Percentiles rank a stretch among this genome's conserved stretches.
Evolutionary conservation across 2,329 filamentous ascomycete species (phyloP).

Genomic region (Xylaria sp.): DNA sequence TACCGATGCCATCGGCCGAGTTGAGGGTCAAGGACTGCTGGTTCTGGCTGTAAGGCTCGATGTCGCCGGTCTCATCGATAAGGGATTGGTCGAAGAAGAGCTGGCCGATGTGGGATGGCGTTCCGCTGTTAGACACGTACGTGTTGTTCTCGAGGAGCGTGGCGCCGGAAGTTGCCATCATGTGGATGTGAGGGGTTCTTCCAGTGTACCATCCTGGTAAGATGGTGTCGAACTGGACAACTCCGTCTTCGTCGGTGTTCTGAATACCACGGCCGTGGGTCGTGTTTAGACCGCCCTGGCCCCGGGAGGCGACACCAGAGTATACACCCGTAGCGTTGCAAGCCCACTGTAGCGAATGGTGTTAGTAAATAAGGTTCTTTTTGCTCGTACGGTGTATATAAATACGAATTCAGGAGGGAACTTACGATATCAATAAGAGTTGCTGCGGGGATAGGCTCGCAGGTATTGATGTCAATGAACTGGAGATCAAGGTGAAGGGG

Average conservation of each 20-base stretch:
- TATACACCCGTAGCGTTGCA: conserved; percentile 56
- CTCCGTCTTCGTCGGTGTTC: conserved; percentile 50
- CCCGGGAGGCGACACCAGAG: conserved; percentile 47
- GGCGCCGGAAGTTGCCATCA: conserved; percentile 44
- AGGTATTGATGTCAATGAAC: conserved; percentile 53
- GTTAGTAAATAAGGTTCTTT: conserved; percentile 7
- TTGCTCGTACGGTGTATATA: no score
- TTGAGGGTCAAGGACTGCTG: conserved; percentile 59
- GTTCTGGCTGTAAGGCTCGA: conserved; percentile 57
- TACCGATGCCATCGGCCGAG: conserved; percentile 61
- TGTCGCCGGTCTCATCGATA: conserved; percentile 56
- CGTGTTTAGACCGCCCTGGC: conserved; percentile 48
- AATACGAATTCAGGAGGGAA: not conserved
- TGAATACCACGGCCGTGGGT: conserved; percentile 52
- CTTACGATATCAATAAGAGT: conserved; percentile 51
- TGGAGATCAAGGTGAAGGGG: conserved; percentile 55
- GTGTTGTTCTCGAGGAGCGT: conserved; percentile 60
- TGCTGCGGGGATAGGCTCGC: conserved; percentile 47
- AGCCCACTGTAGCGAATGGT: conserved; percentile 46
- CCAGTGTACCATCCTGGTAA: conserved; percentile 49
- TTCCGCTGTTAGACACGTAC: conserved; percentile 53
- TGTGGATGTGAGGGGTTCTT: conserved; percentile 52
- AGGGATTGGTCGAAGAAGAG: conserved; percentile 70
- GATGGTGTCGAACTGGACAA: conserved; percentile 52
- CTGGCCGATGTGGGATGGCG: conserved; percentile 68